phyloP scores from a whole-genome alignment of 768 basidiomycete genomes.

The Boletus subcaerulescens region DNA sequence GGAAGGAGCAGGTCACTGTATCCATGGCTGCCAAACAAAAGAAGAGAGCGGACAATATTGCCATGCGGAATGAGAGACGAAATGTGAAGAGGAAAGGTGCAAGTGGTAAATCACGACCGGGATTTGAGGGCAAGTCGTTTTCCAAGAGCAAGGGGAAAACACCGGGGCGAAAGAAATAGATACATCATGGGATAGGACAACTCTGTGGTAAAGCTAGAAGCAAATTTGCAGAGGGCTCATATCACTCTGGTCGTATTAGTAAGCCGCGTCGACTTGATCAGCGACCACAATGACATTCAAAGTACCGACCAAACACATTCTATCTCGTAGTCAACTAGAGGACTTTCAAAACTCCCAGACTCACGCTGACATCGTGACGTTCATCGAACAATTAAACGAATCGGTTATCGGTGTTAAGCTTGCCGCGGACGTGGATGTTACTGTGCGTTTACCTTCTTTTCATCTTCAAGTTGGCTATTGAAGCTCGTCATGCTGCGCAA shows the following conservation, averaged over 20 bases:
- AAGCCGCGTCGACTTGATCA: not conserved
- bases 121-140: constrained; percentile 84
- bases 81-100: constrained; percentile 55
- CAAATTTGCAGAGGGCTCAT: no score
- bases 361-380: constrained; percentile 61
- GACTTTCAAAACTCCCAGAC: constrained; percentile 79
- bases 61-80: constrained; percentile 75
- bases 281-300: constrained; percentile 38
- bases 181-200: no score
- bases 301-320: constrained; percentile 66
- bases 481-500: constrained; percentile 8
- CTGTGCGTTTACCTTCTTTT: constrained; percentile 44
- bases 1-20: constrained; percentile 72
- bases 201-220: no score
- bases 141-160: constrained; percentile 48
- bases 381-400: constrained; percentile 74
- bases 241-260: not conserved
- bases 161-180: constrained; percentile 22
- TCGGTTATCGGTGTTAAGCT: constrained; percentile 75
- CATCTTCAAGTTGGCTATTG: not conserved
- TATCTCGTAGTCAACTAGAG: constrained; percentile 72
- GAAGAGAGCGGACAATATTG: constrained; percentile 89
- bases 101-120: constrained; percentile 69
- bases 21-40: constrained; percentile 85
- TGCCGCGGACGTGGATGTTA: constrained; percentile 56